Base-by-base conservation (phyloP, 805 yeast species). In the Metschnikowia reukaufii region DNA sequence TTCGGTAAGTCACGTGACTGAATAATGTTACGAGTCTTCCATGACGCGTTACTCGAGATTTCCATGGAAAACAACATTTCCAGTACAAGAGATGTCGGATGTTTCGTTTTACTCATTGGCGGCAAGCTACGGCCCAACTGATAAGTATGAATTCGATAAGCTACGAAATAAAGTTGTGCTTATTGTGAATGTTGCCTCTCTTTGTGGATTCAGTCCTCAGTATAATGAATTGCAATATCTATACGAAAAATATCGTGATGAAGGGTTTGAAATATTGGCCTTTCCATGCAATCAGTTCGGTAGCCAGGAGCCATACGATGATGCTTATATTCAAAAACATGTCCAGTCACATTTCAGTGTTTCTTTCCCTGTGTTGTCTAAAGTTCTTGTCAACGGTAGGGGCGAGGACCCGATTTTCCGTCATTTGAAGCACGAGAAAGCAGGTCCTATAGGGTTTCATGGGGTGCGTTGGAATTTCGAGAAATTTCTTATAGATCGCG, bases 261-360 rank as follows among this genome's bases (percentile, higher is more conserved):
- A 77, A 51, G 95, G 88, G 1, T 71, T 91, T 19, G 81, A 70
- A 37, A 74, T 90, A 21, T 54, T 90, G 30, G 97, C 90, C 0
- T 89, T 90, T 77, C 97, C 97, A 27, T 88, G 96, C 68, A 87
- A 88, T 69, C 96, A 89, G 64, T 90, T 90, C 63, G 91, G 86
- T 19, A 71, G 79, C 57, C 86, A 94, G 73, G 88, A 91, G 67
- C 84, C 94, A 56, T 83, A 83, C 3, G 61, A 78, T 2, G 81
- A 78, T 42, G 78, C 36, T 4, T 47, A 59, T 23, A 60, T 70
- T 15, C 60, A 57, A 16, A 34, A 38, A 17, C 51, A 49, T 15
- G 59, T 61, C 16, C 60, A 60, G 15, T 19, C 42, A 17, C 49
- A 52, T 25, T 72, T 55, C 42, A 62, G 62, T 1, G 73, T 71